These are phyloP conservation scores for Pleurotus platypus DNA, from an alignment of 768 basidiomycete species.

Conservation along the genomic window DNA sequence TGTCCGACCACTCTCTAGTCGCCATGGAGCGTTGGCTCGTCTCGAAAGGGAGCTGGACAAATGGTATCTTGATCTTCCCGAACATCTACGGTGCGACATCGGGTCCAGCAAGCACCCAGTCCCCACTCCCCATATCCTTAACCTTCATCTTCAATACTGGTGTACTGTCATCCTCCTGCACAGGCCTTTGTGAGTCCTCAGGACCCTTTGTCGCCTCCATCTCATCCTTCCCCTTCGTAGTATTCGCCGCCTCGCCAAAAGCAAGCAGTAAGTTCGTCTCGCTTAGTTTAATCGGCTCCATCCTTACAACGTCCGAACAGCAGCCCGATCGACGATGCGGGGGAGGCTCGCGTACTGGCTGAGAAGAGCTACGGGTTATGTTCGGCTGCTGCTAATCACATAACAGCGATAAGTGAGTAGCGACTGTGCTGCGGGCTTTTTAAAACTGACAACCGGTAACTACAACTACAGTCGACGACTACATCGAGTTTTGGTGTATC, in stretches of 20 bases:
- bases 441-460: not conserved
- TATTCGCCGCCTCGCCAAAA: slow-evolving; percentile 35
- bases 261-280: slow-evolving; percentile 32
- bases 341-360: slow-evolving; percentile 51
- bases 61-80: slow-evolving; percentile 72
- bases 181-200: slow-evolving; percentile 66
- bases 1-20: slow-evolving; percentile 49
- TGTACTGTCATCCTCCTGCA: slow-evolving; percentile 72
- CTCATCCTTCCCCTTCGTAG: slow-evolving; percentile 21
- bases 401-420: slow-evolving; percentile 60
- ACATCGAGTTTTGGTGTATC: slow-evolving; percentile 60
- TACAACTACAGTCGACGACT: slow-evolving; percentile 42
- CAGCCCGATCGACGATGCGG: slow-evolving; percentile 40
- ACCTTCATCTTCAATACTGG: slow-evolving; percentile 86
- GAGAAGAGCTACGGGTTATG: slow-evolving; percentile 72
- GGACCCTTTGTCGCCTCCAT: slow-evolving; percentile 2
- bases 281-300: not conserved
- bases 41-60: slow-evolving; percentile 65
- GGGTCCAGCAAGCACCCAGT: slow-evolving; percentile 36
- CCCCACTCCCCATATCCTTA: slow-evolving; percentile 63
- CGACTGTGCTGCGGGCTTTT: not conserved
- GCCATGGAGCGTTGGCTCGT: slow-evolving; percentile 52
- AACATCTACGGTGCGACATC: slow-evolving; percentile 62
- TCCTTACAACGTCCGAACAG: slow-evolving; percentile 10
- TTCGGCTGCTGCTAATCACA: slow-evolving; percentile 74